Conservation (phyloP, 345 rosid genomes). For the Eucalyptus pauciflora region DNA sequence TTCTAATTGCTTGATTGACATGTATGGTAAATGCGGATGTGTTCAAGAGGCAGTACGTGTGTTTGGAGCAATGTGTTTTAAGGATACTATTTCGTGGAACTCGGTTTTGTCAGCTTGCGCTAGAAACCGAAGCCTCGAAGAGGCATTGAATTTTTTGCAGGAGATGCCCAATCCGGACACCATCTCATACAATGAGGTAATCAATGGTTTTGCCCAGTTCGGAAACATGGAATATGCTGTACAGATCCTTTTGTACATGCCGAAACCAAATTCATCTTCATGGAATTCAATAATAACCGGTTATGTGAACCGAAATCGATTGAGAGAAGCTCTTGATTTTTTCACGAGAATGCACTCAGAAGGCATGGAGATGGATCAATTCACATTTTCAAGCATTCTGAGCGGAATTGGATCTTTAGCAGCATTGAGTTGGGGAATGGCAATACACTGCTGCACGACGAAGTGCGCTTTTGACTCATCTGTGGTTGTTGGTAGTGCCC, state of each 20-base stretch:
- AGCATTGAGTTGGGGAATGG: conserved; percentile 49
- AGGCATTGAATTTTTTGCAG: conserved; percentile 33
- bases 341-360: conserved; percentile 43
- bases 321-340: conserved; percentile 36
- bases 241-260: conserved; percentile 30
- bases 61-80: conserved; percentile 31
- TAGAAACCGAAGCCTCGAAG: conserved; percentile 42
- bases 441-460: conserved; percentile 40
- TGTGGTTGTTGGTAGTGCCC: conserved; percentile 61
- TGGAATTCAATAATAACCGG: conserved; percentile 80
- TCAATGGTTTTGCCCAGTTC: conserved; percentile 50
- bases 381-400: conserved; percentile 48
- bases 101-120: conserved; percentile 62
- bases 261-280: conserved; percentile 56
- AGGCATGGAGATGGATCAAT: conserved; percentile 36
- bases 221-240: conserved; percentile 40
- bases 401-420: conserved; percentile 54
- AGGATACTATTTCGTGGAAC: conserved; percentile 76
- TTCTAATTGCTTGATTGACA: conserved; percentile 69
- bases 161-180: conserved; percentile 59
- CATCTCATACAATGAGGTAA: conserved; percentile 65
- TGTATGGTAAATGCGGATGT: conserved; percentile 71
- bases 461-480: conserved; percentile 26
- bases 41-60: conserved; percentile 42
- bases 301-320: conserved; percentile 36